phyloP scores from a whole-genome alignment of 1,284 basidiomycete species.

The Ustilago loliicola region DNA sequence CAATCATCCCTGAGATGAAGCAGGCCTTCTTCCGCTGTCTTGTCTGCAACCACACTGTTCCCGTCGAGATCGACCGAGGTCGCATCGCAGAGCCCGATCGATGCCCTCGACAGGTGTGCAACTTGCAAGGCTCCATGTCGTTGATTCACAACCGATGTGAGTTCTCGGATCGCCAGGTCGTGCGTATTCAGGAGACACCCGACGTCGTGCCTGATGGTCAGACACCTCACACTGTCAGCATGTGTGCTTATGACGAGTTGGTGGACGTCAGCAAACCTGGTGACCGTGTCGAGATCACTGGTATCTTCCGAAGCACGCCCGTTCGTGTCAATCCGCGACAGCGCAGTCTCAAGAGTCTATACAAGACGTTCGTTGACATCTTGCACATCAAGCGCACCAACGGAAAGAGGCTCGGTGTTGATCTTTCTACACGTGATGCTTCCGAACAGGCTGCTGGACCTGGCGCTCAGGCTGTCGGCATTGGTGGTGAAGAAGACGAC shows the following conservation, averaged over 20 bases:
- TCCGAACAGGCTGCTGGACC: slow-evolving; percentile 67
- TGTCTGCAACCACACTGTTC: slow-evolving; percentile 93
- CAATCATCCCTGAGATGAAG: slow-evolving; percentile 99
- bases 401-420: slow-evolving; percentile 79
- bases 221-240: slow-evolving; percentile 94
- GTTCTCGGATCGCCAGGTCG: slow-evolving; percentile 94
- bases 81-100: slow-evolving; percentile 91
- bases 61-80: slow-evolving; percentile 94
- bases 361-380: slow-evolving; percentile 97
- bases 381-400: slow-evolving; percentile 88
- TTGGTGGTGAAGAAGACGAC: slow-evolving; percentile 81
- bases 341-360: slow-evolving; percentile 90
- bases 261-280: slow-evolving; percentile 95
- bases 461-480: slow-evolving; percentile 79
- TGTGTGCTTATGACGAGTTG: slow-evolving; percentile 96
- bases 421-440: slow-evolving; percentile 80
- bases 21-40: slow-evolving; percentile 96
- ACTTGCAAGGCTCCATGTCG: slow-evolving; percentile 86
- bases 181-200: slow-evolving; percentile 95
- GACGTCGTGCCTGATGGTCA: slow-evolving; percentile 98
- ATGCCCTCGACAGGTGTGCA: slow-evolving; percentile 93
- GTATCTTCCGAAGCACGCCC: slow-evolving; percentile 93
- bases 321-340: slow-evolving; percentile 93
- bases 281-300: slow-evolving; percentile 89
- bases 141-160: slow-evolving; percentile 97